These are phyloP conservation scores for Mortierella sp. DNA, from an alignment of 371 early-diverging fungal genomes.

Conservation along the genomic window DNA sequence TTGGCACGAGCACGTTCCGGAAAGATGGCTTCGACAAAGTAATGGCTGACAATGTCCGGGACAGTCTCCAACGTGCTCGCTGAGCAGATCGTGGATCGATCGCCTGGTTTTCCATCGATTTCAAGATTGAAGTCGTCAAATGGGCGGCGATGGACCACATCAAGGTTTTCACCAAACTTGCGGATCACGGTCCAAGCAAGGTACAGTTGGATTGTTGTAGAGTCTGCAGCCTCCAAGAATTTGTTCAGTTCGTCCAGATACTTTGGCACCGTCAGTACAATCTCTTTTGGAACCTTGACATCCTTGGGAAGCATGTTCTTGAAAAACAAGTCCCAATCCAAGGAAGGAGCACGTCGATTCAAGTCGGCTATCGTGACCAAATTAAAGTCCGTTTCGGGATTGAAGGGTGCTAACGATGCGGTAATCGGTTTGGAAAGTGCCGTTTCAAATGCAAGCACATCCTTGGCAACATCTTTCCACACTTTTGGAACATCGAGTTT, in stretches of 20 bases:
- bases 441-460: conserved; percentile 25
- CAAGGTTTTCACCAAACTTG: conserved; percentile 29
- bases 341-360: conserved; percentile 34
- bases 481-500: neutral
- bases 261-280: conserved; percentile 53
- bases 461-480: conserved; percentile 23
- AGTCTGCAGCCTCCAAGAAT: conserved; percentile 44
- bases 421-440: no score
- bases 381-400: conserved; percentile 57
- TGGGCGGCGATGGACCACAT: conserved; percentile 42
- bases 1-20: conserved; percentile 39
- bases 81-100: conserved; percentile 60
- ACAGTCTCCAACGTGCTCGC: conserved; percentile 44
- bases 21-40: conserved; percentile 60
- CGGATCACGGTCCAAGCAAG: conserved; percentile 58
- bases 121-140: conserved; percentile 34
- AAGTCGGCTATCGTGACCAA: conserved; percentile 52
- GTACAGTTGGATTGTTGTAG: conserved; percentile 56
- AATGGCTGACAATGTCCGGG: conserved; percentile 64
- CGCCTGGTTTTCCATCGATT: conserved; percentile 45
- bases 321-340: conserved; percentile 61
- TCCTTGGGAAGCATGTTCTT: conserved; percentile 46
- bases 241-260: conserved; percentile 54
- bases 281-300: conserved; percentile 36
- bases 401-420: no score